phyloP scores from a whole-genome alignment of 1,284 basidiomycete genomes.

The Ustilago tritici region DNA sequence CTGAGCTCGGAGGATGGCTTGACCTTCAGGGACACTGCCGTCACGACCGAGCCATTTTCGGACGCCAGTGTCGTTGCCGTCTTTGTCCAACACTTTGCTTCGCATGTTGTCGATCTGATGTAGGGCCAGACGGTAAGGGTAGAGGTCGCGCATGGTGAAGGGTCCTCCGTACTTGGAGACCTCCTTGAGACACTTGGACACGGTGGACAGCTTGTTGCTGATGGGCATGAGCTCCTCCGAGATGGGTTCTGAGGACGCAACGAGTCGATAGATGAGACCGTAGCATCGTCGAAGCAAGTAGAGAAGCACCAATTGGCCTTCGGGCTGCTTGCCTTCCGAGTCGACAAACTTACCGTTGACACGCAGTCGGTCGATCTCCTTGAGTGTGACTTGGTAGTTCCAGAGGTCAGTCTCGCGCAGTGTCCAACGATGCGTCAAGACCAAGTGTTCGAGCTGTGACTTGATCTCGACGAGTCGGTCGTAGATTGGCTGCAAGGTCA shows the following conservation, averaged over 20 bases:
- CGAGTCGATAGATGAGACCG: constrained; percentile 90
- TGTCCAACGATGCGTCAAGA: constrained; percentile 96
- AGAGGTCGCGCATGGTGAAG: constrained; percentile 93
- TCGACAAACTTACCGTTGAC: constrained; percentile 98
- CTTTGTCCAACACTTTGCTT: constrained; percentile 85
- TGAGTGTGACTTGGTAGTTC: constrained; percentile 88
- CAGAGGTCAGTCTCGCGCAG: constrained; percentile 87
- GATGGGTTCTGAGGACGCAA: constrained; percentile 98
- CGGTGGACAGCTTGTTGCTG: constrained; percentile 74
- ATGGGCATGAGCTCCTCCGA: constrained; percentile 97
- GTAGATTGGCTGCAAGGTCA: constrained; percentile 90
- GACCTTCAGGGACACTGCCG: constrained; percentile 90
- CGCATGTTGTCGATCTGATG: constrained; percentile 95
- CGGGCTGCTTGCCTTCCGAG: constrained; percentile 87
- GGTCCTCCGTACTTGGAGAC: constrained; percentile 96
- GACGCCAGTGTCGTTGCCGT: constrained; percentile 69
- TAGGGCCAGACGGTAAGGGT: constrained; percentile 94
- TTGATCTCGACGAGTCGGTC: constrained; percentile 89
- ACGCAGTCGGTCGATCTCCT: constrained; percentile 96
- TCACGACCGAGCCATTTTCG: constrained; percentile 72
- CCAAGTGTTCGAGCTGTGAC: constrained; percentile 86
- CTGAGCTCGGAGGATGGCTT: constrained; percentile 95
- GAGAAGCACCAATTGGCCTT: constrained; percentile 90
- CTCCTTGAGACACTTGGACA: constrained; percentile 89
- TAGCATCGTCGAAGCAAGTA: constrained; percentile 95